Evolutionary conservation across 2,329 filamentous ascomycete genomes (phyloP), one percentile per base, ranked within the genome.

Genomic region (Sporothrix dimorphospora): DNA sequence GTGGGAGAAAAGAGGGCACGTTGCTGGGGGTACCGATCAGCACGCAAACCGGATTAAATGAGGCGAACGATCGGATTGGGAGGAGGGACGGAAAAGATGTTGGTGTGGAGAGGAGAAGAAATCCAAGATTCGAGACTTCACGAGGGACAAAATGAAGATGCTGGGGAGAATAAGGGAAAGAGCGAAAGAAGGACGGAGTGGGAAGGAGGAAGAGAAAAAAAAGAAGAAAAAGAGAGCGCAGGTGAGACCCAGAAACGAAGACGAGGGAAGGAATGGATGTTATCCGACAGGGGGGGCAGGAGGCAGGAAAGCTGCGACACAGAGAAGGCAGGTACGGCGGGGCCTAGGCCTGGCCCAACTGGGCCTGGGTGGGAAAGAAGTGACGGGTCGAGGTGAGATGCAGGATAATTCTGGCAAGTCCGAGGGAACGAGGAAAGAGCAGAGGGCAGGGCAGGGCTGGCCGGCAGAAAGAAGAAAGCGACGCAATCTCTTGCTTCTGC

Each of bases 281-380:
- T 34, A 24, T 70, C 38, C 38, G 53, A 66, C 27, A 38, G 49
- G 69, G 53, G 40, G 69, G 40, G 9, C 21, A 63, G 51, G 51
- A 21, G 57, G 19, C 19, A 53, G 49, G 40, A 27, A 42, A 68
- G 65, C 55, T 72, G 70, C 51, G 70, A 71, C 70, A 71, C 69
- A 49, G 55, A 51, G 47, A 67, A 66, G 66, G 59, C 61, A 71
- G 59, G 59, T 66, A 63, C 34, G 34, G 57, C 34, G 34, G 57
- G 57, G 57, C 57, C 57, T 40, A 40, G 57, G 57, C 57, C 57
- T 63, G 57, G 55, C 16, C 30, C 55, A 61, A 38, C 30, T 40
- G 57, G 57, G 34, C 34, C 34, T 63, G 57, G 57, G 34, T 27
- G 27, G 53, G 53, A 57, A 57, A 57, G 53, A 57, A 57, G 53